Evolutionary conservation across 2,329 filamentous ascomycete genomes (phyloP).

Genomic region (Lomentospora prolificans): DNA sequence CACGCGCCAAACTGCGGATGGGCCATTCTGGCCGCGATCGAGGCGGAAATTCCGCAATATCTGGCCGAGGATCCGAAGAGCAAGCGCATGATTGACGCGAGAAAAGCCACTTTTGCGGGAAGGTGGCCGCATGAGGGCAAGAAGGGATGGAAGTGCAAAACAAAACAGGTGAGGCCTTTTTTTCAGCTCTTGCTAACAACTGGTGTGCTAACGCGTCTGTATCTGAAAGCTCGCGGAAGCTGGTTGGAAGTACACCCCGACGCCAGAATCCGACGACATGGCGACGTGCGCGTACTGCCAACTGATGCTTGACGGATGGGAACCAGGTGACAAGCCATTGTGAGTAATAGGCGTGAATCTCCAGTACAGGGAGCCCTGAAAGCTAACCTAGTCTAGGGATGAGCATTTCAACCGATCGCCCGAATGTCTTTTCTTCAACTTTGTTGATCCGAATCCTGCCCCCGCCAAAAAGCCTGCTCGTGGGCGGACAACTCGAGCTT

Average conservation of each 20-base stretch:
- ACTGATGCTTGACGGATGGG: constrained; percentile 87
- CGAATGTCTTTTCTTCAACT: constrained; percentile 71
- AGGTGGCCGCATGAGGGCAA: constrained; percentile 86
- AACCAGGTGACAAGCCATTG: constrained; percentile 81
- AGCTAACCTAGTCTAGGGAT: constrained; percentile 42
- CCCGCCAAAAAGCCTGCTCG: constrained; percentile 42
- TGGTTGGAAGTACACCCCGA: constrained; percentile 90
- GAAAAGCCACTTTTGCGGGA: constrained; percentile 72
- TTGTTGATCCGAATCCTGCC: constrained; percentile 44
- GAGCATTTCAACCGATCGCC: constrained; percentile 77
- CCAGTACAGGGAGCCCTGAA: not conserved
- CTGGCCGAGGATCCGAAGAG: constrained; percentile 64
- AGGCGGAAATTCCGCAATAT: constrained; percentile 51
- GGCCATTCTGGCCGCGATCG: constrained; percentile 62
- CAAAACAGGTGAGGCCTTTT: constrained; percentile 73
- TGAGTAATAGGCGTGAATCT: constrained; percentile 31
- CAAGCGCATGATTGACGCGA: constrained; percentile 61
- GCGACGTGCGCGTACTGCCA: constrained; percentile 87
- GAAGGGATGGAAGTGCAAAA: constrained; percentile 81
- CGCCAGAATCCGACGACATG: constrained; percentile 73
- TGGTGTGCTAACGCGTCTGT: not conserved
- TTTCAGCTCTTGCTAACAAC: no score
- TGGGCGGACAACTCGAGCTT: constrained; percentile 47
- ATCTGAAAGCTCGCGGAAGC: constrained; percentile 65
- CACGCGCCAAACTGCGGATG: constrained; percentile 79